Base-by-base conservation (phyloP, 768 basidiomycete genomes). In the Agaricus blazei region DNA sequence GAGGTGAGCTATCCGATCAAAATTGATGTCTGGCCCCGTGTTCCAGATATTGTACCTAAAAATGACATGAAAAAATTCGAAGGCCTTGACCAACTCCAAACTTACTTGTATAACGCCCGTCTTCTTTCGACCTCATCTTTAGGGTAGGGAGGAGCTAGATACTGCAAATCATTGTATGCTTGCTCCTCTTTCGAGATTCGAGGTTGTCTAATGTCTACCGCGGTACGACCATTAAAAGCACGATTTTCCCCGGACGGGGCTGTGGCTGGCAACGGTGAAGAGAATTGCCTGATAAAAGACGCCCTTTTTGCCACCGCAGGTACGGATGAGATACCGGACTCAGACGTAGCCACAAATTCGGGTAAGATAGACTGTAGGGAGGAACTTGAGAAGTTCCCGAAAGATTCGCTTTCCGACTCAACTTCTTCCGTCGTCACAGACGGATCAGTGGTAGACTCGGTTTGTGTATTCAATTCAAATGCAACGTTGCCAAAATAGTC, bases 1-100 rank as follows among this genome's bases (percentile, higher is more conserved):
- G 27, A 98, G 80, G 67, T 96, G 93, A 14, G 87, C 90, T 60
- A 97, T 95, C 15, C 95, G 83, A 68, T 97, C 94, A 65, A 98
- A 97, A 66, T 96, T 95, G 59, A 82, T 75, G 67, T 98, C 95
- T 8, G 85, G 76, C 14, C 85, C 84, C 0, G 93, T 94, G 59
- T 90, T 83, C 81, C 92, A 86, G 48, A 97, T 88, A 62, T 93
- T 93, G 73, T 92, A 95, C 60, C 91, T 90, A 28, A n/a, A 47
- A 34, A 50, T 62, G 23, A 57, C 19, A 41, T 26, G 4, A 28
- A 43, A 52, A 11, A 24, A 54, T 34, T 11, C 11, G 34, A 2
- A 34, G 11, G 34, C 42, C 28, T 50, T 15, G 31, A 34, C 29
- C 27, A 51, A 23, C 24, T 34, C 23, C 48, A 38, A 23, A 48